Evolutionary conservation across 306 rosid genomes (phyloP), one percentile per base, ranked within the genome.

Genomic region (cucumber (Cucumis sativus)): DNA sequence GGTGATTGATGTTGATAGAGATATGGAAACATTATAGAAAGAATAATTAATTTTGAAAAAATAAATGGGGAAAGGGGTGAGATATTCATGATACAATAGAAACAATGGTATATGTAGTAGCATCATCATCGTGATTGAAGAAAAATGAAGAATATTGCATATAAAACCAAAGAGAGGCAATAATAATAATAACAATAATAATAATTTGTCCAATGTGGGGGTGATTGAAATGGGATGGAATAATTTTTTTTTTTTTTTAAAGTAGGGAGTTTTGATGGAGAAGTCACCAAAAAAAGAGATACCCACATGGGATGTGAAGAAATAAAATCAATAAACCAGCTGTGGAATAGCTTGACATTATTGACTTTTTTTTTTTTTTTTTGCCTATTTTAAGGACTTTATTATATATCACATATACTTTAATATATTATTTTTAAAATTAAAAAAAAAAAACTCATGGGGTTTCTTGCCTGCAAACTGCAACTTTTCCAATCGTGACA

Each of bases 291-390:
- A 45, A 69, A 69, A 69, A 69, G 57, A 12, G 55, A 69, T 69
- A 39, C 35, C 75, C 75, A 69, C 75, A 69, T 69, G 75, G 75
- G 39, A 43, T 41, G 37, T 14, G 33, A 43, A 45, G 35, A 47
- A 21, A 43, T 2, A 11, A 69, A 45, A 41, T 68, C 75, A 68
- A 68, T 39, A 7, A 21, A 69, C 75, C 75, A 69, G 73, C 52
- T 66, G 73, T 17, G 15, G 73, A 18, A 66, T 13, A 66, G 75
- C 75, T 69, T 69, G 75, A 69, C 39, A 69, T 69, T 69, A 13
- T 69, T 69, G 75, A 69, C 75, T 69, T 21, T 20, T 45, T 5
- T 0, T 20, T 45, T 5, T 0, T 18, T 67, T 30, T 33, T 39
- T 52, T 43, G 33, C 21, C 55, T 43, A 41, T 35, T 68, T 40